Evolutionary conservation across 2,329 filamentous ascomycete species (phyloP), one percentile per base, ranked within the genome.

Genomic region (Sporothrix dimorphospora): DNA sequence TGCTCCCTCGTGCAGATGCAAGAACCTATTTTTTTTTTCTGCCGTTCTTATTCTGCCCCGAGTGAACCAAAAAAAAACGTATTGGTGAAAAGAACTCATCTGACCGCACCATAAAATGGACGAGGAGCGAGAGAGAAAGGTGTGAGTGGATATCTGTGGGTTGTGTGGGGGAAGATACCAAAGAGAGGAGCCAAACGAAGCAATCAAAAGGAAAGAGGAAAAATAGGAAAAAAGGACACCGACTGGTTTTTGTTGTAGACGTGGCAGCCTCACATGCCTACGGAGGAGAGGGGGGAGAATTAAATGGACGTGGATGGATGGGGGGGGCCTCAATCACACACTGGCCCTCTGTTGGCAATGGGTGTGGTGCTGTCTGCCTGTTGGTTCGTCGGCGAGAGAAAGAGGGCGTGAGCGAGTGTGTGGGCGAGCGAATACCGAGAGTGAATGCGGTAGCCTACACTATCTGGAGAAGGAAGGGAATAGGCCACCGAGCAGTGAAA

Each of bases 41-140:
- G 59, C 59, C 59, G 59, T 65, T 42, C 21, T 65, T 65, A 65
- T 65, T 45, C n/a, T 27, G n/a, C 19, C 59, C 21, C 59, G 34
- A 24, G 38, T 27, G 59, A 12, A 16, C 40, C 14, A 9, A 63
- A 38, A 45, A 40, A 40, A n/a, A 16, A 16, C 11, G 55, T 53
- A 11, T 19, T 53, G 16, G 47, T 49, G 30, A 55, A 55, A 65
- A 45, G 49, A 27, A 38, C 38, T 45, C 59, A 65, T 65, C 38
- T 42, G 59, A 45, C n/a, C n/a, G 8, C 38, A 59, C n/a, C n/a
- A 42, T 30, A 16, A 30, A 34, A 11, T 3, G 14, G 12, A 71
- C 14, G 24, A 65, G 16, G 16, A 53, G 16, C 30, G 34, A 34
- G 19, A 34, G 19, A 12, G 24, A 45, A 65, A 27, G 59, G 59